Base-by-base conservation (phyloP, 2,329 filamentous ascomycete genomes). In the Fusarium coicis region DNA sequence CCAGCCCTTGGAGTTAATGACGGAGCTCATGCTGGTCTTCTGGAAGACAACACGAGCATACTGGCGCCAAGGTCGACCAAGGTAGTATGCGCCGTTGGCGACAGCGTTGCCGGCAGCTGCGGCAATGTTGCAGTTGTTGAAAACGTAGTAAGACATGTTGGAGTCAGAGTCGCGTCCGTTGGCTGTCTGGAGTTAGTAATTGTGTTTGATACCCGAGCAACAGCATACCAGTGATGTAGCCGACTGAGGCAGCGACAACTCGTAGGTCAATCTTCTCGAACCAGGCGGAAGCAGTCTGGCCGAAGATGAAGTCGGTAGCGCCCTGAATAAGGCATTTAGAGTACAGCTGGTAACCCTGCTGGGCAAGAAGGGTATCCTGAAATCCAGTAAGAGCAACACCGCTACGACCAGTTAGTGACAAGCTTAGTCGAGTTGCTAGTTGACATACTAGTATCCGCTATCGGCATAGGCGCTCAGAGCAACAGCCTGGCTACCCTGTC, bases 1-100 rank as follows among this genome's bases (percentile, higher is more conserved):
- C 90, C 91, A 92, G 1, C 90, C 91, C 1, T 86, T 85, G 4
- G 83, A 66, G 74, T 91, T 91, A 75, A 93, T 85, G 26, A 92
- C 88, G 30, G 81, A 80, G 14, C 83, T 84, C 80, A 93, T 81
- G 37, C 77, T 77, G 0, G 87, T 87, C 56, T 84, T 76, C 73
- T 88, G 85, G 79, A 86, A 86, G 10, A 85, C 83, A 11, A 87
- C 86, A 8, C 85, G 83, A 2, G 86, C 81, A 60, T 84, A 86
- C 32, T 81, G 76, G 11, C 81, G 74, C 86, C 86, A 88, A 1
- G 86, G 86, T 8, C 86, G 82, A 9, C 86, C 86, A 3, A 88
- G 83, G 66, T 85, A 87, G 70, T 82, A 86, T 1, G 81, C 80
- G 0, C 84, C 84, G 7, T 73, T 75, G 3, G 78, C 15, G 5